Evolutionary conservation across 2,329 filamentous ascomycete genomes (phyloP).

Genomic region (Lecanosticta acicola): DNA sequence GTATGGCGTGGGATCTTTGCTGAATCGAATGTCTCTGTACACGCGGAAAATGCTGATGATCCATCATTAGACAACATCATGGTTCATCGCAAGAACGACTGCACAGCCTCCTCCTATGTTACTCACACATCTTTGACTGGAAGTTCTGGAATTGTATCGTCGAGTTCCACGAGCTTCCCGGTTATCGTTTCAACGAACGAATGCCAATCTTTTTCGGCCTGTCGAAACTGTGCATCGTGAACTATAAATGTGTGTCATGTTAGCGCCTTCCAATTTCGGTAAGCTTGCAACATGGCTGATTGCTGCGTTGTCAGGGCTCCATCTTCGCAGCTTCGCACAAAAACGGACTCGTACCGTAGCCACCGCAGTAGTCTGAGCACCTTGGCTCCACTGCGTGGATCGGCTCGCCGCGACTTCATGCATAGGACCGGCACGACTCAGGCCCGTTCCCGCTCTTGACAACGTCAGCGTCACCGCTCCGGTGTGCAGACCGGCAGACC

Average conservation of each 20-base stretch:
- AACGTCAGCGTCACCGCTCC: too few relatives aligned
- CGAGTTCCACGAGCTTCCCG: slow-evolving; percentile 62
- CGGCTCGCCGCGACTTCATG: neutral
- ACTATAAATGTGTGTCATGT: slow-evolving; percentile 44
- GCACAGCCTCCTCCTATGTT: too few relatives aligned
- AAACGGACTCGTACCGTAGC: neutral
- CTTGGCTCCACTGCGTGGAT: neutral
- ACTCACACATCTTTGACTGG: slow-evolving; percentile 74
- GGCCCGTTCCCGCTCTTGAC: too few relatives aligned
- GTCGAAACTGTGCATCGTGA: slow-evolving; percentile 73
- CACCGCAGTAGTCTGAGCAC: neutral
- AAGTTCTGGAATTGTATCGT: slow-evolving; percentile 79
- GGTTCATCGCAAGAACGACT: too few relatives aligned
- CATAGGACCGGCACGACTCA: neutral
- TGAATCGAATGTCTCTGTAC: slow-evolving; percentile 80
- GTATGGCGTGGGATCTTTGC: slow-evolving; percentile 78
- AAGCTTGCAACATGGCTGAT: slow-evolving; percentile 1
- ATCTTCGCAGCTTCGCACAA: neutral
- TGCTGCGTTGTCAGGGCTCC: slow-evolving; percentile 1
- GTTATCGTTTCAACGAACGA: slow-evolving; percentile 69
- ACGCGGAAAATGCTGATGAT: slow-evolving; percentile 65
- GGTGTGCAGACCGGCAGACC: too few relatives aligned
- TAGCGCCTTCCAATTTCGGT: slow-evolving; percentile 2
- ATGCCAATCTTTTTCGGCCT: slow-evolving; percentile 74
- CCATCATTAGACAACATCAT: slow-evolving; percentile 10